Conservation (phyloP, 169 alveolate species). For the Cryptosporidium viatorum region DNA sequence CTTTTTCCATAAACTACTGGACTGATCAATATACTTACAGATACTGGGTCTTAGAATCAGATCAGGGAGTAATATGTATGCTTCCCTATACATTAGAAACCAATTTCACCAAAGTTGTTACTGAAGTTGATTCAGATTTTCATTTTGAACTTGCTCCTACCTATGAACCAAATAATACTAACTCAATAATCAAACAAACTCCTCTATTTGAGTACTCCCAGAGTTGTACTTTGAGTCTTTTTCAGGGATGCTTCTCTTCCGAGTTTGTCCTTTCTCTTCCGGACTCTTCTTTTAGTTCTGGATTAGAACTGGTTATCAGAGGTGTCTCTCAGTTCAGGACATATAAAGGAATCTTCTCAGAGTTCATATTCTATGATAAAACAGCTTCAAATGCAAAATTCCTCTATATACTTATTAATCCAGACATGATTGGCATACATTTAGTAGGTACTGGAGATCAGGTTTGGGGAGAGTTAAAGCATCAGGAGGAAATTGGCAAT, state of each 20-base stretch:
- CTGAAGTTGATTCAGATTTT: slow-evolving; percentile 50
- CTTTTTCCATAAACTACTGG: slow-evolving; percentile 60
- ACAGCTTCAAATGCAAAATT: not conserved
- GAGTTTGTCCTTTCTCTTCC: slow-evolving; percentile 33
- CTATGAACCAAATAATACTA: slow-evolving; percentile 56
- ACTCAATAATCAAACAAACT: slow-evolving; percentile 25
- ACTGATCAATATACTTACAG: slow-evolving; percentile 41
- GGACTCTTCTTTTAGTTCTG: slow-evolving; percentile 13
- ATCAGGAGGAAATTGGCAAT: not conserved
- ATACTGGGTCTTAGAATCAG: slow-evolving; percentile 57
- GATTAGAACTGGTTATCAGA: slow-evolving; percentile 2
- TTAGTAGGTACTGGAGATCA: not conserved
- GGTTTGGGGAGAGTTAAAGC: slow-evolving; percentile 23
- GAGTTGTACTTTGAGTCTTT: slow-evolving; percentile 18
- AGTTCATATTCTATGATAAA: slow-evolving; percentile 34
- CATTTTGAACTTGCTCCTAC: not conserved
- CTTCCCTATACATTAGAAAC: slow-evolving; percentile 40
- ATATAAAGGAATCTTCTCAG: slow-evolving; percentile 28
- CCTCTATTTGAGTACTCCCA: not conserved
- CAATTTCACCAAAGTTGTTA: slow-evolving; percentile 25
- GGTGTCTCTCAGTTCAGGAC: slow-evolving; percentile 6
- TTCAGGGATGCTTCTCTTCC: slow-evolving; percentile 27
- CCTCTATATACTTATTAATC: slow-evolving; percentile 10
- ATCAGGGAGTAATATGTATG: slow-evolving; percentile 55
- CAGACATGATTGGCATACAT: slow-evolving; percentile 46